Evolutionary conservation across 1,284 basidiomycete genomes (phyloP).

Genomic region (Ustilago loliicola): DNA sequence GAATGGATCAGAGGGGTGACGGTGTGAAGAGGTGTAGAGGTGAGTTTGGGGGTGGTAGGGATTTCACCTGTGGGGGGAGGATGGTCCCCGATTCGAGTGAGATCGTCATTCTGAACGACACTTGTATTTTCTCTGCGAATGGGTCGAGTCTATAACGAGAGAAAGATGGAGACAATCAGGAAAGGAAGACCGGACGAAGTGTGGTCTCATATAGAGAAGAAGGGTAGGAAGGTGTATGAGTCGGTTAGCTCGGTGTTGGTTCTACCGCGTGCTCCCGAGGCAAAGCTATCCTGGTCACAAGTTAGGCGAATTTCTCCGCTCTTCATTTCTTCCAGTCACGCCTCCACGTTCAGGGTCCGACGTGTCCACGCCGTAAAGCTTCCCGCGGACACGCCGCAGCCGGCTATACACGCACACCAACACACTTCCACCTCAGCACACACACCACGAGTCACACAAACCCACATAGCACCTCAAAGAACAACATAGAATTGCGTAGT

Average conservation of each 20-base stretch:
- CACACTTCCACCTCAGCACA: not conserved
- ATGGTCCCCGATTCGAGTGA: not conserved
- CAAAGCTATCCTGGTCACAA: no score
- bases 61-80: slow-evolving; percentile 3
- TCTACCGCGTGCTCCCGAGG: no score
- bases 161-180: no score
- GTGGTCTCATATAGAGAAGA: no score
- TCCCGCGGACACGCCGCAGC: not conserved
- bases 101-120: slow-evolving; percentile 19
- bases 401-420: not conserved
- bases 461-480: not conserved
- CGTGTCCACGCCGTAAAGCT: not conserved
- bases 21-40: slow-evolving; percentile 9
- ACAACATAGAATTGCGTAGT: not conserved
- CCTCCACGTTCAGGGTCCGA: not conserved
- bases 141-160: no score
- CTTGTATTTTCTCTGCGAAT: no score
- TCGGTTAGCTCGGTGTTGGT: no score
- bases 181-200: no score
- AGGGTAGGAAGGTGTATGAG: no score
- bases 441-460: not conserved
- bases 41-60: not conserved
- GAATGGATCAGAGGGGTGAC: slow-evolving; percentile 32
- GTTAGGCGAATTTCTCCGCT: slow-evolving; percentile 30
- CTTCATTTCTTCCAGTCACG: slow-evolving; percentile 6